Evolutionary conservation across 306 rosid genomes (phyloP), one percentile per base, ranked within the genome.

Genomic region (Purshia tridentata): DNA sequence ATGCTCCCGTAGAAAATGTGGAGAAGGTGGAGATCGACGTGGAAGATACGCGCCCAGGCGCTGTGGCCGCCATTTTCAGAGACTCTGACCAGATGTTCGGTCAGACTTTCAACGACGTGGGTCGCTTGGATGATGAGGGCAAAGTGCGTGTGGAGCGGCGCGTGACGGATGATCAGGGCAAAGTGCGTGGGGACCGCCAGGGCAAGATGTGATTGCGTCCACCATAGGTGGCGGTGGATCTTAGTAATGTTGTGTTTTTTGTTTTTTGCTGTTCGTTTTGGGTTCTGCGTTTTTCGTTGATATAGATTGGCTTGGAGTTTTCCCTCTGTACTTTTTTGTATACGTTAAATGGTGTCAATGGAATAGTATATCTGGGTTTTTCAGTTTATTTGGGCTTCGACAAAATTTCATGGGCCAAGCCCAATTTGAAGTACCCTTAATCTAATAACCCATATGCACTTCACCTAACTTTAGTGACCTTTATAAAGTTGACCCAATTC

Each of bases 21-120:
- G 82, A 40, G 40, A 20, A 69, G 73, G 82, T 49, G 49, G 82
- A 56, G 51, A 65, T 82, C 1, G 67, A 46, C 6, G n/a, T 82
- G 73, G 84, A 81, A 19, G 91, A 87, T 75, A 78, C 73, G 1
- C 63, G 86, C 13, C 86, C 96, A 0, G 96, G 91, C 2, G 84
- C 39, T 29, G 65, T 84, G 55, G 87, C 89, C 0, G 75, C 83
- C 0, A 83, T 74, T 10, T 62, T 93, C 7, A 82, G 74, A 46
- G 68, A 67, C 8, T 80, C 88, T 0, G 87, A 86, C 54, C 77
- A 89, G 79, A 53, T 83, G 84, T n/a, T 78, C 1, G 89, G 88
- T 8, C 93, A 85, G 67, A 48, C 76, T 19, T 71, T 82, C 44
- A 84, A 77, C 48, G 86, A 87, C 20, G 81, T 81, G n/a, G 89